Percentiles rank a stretch among this genome's conserved stretches.
Conservation (phyloP, 306 rosid species). For the Casuarina glauca region DNA sequence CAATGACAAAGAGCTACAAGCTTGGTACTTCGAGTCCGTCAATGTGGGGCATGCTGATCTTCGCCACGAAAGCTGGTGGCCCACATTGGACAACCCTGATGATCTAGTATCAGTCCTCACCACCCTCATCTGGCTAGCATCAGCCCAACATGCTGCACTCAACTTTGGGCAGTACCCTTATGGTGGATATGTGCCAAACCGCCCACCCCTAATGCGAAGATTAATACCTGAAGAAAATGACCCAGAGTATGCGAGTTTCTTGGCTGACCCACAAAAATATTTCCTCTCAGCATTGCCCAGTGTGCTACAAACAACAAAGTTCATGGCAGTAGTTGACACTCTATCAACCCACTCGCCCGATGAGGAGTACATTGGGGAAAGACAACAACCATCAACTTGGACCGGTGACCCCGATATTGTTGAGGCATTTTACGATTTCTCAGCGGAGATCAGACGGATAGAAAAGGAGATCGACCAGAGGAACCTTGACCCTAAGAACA, state of each 20-base stretch:
- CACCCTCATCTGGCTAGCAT: conserved; percentile 81
- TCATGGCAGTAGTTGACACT: conserved; percentile 89
- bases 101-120: conserved; percentile 65
- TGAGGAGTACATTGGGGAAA: conserved; percentile 93
- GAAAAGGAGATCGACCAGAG: conserved; percentile 79
- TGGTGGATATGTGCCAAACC: conserved; percentile 91
- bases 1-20: conserved; percentile 77
- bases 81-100: conserved; percentile 54
- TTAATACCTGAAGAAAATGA: conserved; percentile 74
- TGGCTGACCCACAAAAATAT: conserved; percentile 81
- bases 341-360: conserved; percentile 90
- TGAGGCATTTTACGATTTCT: conserved; percentile 63
- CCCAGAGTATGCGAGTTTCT: conserved; percentile 60
- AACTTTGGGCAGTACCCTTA: conserved; percentile 96
- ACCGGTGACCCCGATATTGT: conserved; percentile 65
- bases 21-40: conserved; percentile 84
- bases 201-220: conserved; percentile 87
- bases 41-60: conserved; percentile 91
- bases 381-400: conserved; percentile 75
- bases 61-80: conserved; percentile 80
- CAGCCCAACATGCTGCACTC: conserved; percentile 98
- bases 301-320: conserved; percentile 63
- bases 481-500: conserved; percentile 48
- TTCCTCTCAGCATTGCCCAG: conserved; percentile 69
- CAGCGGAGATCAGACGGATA: conserved; percentile 58